phyloP scores from a whole-genome alignment of 164 flowering plant genomes.

The Liriodendron chinense region DNA sequence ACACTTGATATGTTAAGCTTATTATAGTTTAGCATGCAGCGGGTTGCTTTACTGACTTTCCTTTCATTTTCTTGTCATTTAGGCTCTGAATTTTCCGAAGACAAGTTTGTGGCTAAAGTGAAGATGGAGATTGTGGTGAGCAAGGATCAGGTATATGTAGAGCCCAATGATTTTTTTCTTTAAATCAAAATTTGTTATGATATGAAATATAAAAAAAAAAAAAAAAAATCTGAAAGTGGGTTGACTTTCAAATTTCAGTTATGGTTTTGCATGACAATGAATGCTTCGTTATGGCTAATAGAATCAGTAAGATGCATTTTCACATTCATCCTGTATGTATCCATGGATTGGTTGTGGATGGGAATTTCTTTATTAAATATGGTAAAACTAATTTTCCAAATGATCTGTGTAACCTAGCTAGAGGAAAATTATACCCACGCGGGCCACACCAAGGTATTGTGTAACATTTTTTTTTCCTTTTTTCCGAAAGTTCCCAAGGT shows the following conservation, averaged over 20 bases:
- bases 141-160: slow-evolving; percentile 69
- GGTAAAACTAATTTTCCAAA: no score
- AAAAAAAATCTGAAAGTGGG: neutral
- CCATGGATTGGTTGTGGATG: no score
- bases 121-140: slow-evolving; percentile 88
- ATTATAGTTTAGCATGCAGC: neutral
- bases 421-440: no score
- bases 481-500: no score
- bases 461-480: no score
- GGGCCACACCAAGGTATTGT: no score
- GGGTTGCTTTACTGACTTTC: neutral
- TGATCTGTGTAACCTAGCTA: no score
- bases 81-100: slow-evolving; percentile 97
- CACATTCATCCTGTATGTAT: no score
- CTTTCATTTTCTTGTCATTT: slow-evolving; percentile 2
- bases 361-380: no score
- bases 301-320: no score
- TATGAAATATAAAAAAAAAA: neutral
- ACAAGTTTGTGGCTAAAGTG: slow-evolving; percentile 79
- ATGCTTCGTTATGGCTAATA: no score
- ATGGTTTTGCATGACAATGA: neutral
- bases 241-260: no score
- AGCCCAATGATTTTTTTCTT: neutral
- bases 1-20: neutral
- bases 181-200: neutral